Evolutionary conservation across 805 yeast species (phyloP).

Genomic region (Candida xyloterini): DNA sequence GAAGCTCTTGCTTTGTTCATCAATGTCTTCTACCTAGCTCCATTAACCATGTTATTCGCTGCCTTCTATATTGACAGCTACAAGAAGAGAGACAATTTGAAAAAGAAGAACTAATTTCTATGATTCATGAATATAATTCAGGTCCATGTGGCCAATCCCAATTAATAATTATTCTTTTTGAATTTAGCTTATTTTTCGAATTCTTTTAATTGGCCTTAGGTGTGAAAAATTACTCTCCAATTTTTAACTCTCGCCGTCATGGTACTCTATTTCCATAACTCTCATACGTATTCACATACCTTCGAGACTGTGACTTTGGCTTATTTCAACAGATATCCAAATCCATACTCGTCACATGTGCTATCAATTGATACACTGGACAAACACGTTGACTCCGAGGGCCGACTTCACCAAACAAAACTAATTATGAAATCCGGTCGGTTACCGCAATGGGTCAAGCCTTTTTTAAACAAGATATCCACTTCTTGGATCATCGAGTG

Average conservation of each 20-base stretch:
- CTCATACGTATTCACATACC: slow-evolving; percentile 58
- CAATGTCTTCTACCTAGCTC: slow-evolving; percentile 63
- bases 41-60: slow-evolving; percentile 62
- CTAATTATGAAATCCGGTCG: slow-evolving; percentile 76
- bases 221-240: slow-evolving; percentile 4
- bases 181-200: neutral
- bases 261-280: slow-evolving; percentile 61
- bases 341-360: slow-evolving; percentile 85
- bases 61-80: slow-evolving; percentile 64
- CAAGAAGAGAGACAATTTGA: slow-evolving; percentile 25
- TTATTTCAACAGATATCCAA: slow-evolving; percentile 68
- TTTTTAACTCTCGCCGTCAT: slow-evolving; percentile 31
- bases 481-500: slow-evolving; percentile 82
- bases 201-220: slow-evolving; percentile 6
- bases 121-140: neutral
- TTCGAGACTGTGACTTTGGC: slow-evolving; percentile 76
- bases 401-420: slow-evolving; percentile 68
- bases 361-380: slow-evolving; percentile 76
- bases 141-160: too few relatives aligned
- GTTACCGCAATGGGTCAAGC: slow-evolving; percentile 74
- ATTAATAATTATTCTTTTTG: too few relatives aligned
- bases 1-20: slow-evolving; percentile 60
- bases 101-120: neutral
- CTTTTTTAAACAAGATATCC: slow-evolving; percentile 65
- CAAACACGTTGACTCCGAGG: slow-evolving; percentile 53